phyloP scores from a whole-genome alignment of 352 stramenopile species.

The Pythium pyrilobum region DNA sequence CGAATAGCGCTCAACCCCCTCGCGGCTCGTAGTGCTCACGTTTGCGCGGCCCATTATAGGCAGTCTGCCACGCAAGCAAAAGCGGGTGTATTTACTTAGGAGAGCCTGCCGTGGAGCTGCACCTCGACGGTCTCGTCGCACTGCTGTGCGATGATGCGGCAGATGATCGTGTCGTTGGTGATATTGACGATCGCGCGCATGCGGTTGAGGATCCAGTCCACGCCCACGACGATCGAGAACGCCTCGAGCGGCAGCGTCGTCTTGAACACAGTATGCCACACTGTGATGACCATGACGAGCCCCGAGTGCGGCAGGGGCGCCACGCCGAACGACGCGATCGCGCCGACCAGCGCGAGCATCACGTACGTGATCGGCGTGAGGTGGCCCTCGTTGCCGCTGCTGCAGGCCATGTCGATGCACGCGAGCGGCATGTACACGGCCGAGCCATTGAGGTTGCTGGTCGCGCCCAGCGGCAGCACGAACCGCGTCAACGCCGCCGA shows the following conservation, averaged over 20 bases:
- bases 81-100: too few species aligned
- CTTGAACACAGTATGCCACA: slow-evolving; percentile 68
- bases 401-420: slow-evolving; percentile 71
- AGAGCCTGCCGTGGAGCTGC: slow-evolving; percentile 13
- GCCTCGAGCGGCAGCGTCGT: slow-evolving; percentile 39
- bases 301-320: slow-evolving; percentile 67
- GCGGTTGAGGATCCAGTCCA: slow-evolving; percentile 69
- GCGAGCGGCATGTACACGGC: slow-evolving; percentile 68
- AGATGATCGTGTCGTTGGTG: slow-evolving; percentile 78
- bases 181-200: slow-evolving; percentile 75
- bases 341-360: slow-evolving; percentile 56
- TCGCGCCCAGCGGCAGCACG: slow-evolving; percentile 60
- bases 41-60: too few species aligned
- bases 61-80: too few species aligned
- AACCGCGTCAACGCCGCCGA: slow-evolving; percentile 56
- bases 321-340: slow-evolving; percentile 65
- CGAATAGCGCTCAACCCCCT: too few species aligned
- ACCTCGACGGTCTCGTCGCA: slow-evolving; percentile 43
- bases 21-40: too few species aligned
- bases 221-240: slow-evolving; percentile 66
- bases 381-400: slow-evolving; percentile 41
- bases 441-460: slow-evolving; percentile 69
- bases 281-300: slow-evolving; percentile 75
- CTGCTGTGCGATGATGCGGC: slow-evolving; percentile 71
- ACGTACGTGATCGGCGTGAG: slow-evolving; percentile 57